Conservation (phyloP, 2,329 filamentous ascomycete species). For the Pestalotiopsis sp. region DNA sequence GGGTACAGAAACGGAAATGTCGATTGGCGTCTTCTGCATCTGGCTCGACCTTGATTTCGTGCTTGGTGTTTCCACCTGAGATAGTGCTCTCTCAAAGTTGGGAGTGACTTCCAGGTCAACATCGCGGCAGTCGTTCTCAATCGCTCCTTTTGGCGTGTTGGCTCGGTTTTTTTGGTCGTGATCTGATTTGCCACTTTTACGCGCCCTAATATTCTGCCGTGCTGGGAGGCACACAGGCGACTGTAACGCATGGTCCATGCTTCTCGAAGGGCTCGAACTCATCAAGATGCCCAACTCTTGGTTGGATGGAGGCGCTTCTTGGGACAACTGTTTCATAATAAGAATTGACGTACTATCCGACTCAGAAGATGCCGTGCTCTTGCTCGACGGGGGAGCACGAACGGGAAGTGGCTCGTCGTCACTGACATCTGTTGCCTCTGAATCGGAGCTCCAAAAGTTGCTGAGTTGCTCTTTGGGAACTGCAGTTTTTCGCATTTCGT, state of each 20-base stretch:
- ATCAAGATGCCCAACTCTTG: slow-evolving; percentile 24
- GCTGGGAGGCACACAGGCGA: not conserved
- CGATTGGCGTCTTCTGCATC: not conserved
- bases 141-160: not conserved
- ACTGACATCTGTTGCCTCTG: not conserved
- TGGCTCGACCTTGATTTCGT: not conserved
- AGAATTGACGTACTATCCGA: slow-evolving; percentile 25
- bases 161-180: not conserved
- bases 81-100: slow-evolving; percentile 10
- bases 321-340: slow-evolving; percentile 21
- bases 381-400: not conserved
- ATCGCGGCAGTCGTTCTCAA: not conserved
- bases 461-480: not conserved
- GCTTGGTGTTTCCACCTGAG: slow-evolving; percentile 13
- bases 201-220: not conserved
- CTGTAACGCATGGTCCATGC: not conserved
- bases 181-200: not conserved
- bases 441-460: not conserved
- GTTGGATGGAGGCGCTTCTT: slow-evolving; percentile 22
- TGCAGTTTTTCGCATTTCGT: slow-evolving; percentile 17
- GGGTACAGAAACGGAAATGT: not conserved
- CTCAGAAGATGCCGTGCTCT: slow-evolving; percentile 15
- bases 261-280: slow-evolving; percentile 23
- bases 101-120: slow-evolving; percentile 13
- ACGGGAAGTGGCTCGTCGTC: not conserved